Percentiles rank a stretch among this genome's conserved stretches.
Evolutionary conservation across 768 basidiomycete species (phyloP).

Genomic region (Rubroboletus satanas): DNA sequence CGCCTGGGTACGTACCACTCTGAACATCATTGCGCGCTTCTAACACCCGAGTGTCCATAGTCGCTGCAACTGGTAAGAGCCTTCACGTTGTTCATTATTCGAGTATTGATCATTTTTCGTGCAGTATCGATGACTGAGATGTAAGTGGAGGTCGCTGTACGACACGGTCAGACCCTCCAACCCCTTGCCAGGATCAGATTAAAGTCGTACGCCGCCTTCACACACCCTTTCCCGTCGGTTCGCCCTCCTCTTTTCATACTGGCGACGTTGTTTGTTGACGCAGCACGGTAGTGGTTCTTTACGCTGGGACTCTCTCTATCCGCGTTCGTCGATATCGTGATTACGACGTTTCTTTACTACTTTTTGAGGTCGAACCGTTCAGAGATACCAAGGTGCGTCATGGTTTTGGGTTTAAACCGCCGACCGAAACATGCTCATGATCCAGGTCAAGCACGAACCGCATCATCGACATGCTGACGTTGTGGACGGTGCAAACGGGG

Average conservation of each 20-base stretch:
- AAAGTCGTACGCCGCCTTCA: conserved; percentile 7
- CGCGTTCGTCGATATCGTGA: conserved; percentile 43
- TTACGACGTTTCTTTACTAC: conserved; percentile 41
- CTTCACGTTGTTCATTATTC: neutral
- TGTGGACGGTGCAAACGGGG: conserved; percentile 25
- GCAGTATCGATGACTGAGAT: conserved; percentile 22
- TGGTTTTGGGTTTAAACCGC: neutral
- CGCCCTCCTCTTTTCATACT: neutral
- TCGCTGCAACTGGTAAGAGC: conserved; percentile 19
- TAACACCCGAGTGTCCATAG: conserved; percentile 2
- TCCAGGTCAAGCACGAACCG: conserved; percentile 15
- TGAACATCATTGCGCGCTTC: neutral
- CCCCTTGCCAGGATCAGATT: conserved; percentile 11
- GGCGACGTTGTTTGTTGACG: neutral
- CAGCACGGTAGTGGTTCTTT: conserved; percentile 39
- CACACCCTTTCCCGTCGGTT: conserved; percentile 10
- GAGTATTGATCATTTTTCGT: neutral
- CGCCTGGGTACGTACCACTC: conserved; percentile 15
- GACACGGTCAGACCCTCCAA: neutral
- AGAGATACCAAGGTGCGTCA: conserved; percentile 32
- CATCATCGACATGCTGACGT: conserved; percentile 18
- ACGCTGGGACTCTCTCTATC: conserved; percentile 46
- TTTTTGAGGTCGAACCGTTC: conserved; percentile 39
- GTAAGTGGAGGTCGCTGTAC: conserved; percentile 4
- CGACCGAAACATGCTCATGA: neutral